Conservation (phyloP, 208 protist species). For the Wallacemonas sp. region DNA sequence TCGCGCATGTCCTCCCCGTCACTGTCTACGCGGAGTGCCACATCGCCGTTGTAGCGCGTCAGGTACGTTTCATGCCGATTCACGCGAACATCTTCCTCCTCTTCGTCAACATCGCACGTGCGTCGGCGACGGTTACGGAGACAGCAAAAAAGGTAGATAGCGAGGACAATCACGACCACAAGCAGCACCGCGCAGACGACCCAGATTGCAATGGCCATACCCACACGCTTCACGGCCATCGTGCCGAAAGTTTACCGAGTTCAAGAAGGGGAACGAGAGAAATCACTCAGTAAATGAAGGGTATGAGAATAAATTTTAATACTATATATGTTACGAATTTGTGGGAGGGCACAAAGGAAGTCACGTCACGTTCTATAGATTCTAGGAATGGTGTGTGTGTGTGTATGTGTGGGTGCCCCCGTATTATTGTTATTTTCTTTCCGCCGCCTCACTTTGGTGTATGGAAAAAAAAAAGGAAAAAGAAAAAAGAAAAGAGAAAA, state of each 20-base stretch:
- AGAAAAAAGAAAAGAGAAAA: conserved; percentile 3
- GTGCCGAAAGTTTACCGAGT: neutral
- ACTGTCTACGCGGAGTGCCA: neutral
- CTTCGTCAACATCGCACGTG: neutral
- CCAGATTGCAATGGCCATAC: conserved; percentile 54
- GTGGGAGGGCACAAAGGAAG: too few relatives aligned
- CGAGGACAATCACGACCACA: conserved; percentile 38
- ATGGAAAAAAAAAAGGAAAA: conserved; percentile 21
- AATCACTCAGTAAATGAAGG: too few relatives aligned
- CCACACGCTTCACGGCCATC: conserved; percentile 40
- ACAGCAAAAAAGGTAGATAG: conserved; percentile 28
- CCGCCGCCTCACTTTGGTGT: too few relatives aligned
- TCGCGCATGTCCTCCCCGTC: neutral
- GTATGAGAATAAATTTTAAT: too few relatives aligned
- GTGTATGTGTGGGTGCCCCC: too few relatives aligned
- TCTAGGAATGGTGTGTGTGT: too few relatives aligned
- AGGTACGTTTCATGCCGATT: conserved; percentile 4
- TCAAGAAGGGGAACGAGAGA: conserved; percentile 11
- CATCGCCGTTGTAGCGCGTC: neutral
- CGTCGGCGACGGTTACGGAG: conserved; percentile 12
- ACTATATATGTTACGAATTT: too few relatives aligned
- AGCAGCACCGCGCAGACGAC: conserved; percentile 50
- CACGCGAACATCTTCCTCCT: neutral
- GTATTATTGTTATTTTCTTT: too few relatives aligned
- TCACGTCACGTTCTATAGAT: too few relatives aligned